Evolutionary conservation across 139 green algal genomes (phyloP).

Genomic region (Bryopsis sp.): DNA sequence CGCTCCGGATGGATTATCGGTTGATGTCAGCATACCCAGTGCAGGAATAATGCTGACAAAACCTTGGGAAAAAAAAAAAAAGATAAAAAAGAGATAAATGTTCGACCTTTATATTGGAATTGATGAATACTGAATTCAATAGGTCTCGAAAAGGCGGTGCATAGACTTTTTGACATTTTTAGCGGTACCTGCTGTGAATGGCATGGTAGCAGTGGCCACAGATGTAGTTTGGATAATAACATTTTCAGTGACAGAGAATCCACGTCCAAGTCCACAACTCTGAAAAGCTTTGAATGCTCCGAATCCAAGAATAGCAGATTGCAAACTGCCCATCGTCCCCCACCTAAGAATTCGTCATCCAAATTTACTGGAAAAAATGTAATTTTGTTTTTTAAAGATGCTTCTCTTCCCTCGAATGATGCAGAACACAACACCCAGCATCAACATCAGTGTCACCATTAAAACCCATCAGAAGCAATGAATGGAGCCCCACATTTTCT

Average conservation of each 20-base stretch:
- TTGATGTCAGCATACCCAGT: constrained; percentile 30
- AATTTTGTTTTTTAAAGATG: too few species aligned
- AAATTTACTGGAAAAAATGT: background rate
- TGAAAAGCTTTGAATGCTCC: constrained; percentile 38
- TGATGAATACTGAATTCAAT: too few species aligned
- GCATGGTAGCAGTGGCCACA: constrained; percentile 53
- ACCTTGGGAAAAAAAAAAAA: constrained; percentile 20
- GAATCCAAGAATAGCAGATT: constrained; percentile 48
- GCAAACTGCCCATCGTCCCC: constrained; percentile 44
- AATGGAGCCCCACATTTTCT: too few species aligned
- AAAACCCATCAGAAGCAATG: too few species aligned
- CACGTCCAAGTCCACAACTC: constrained; percentile 17
- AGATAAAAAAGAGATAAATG: background rate
- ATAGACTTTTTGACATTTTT: too few species aligned
- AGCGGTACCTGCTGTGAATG: constrained; percentile 38
- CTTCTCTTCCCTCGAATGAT: too few species aligned
- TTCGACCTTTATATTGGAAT: too few species aligned
- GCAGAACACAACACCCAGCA: too few species aligned
- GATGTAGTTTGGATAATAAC: constrained; percentile 52
- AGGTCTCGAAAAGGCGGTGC: too few species aligned
- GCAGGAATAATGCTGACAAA: constrained; percentile 48
- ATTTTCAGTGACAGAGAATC: constrained; percentile 42
- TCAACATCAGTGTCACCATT: too few species aligned
- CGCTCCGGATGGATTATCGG: constrained; percentile 32
- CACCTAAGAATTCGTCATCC: constrained; percentile 14